phyloP scores from a whole-genome alignment of 148 eudicot genomes.

The Rheum nobile region DNA sequence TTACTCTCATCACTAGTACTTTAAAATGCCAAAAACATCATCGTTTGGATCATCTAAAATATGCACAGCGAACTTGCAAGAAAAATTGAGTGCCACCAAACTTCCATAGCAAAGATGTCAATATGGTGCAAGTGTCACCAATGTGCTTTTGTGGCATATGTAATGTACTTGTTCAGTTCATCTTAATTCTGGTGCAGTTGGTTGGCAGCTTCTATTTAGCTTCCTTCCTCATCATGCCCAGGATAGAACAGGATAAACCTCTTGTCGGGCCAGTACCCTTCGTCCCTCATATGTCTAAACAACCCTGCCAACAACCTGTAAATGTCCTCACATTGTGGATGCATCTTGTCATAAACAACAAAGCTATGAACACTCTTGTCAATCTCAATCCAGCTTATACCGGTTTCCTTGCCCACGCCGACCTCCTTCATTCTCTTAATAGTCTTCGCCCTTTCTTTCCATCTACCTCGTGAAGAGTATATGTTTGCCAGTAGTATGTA shows the following conservation, averaged over 20 bases:
- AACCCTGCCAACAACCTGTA: slow-evolving; percentile 30
- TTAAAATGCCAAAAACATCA: not conserved
- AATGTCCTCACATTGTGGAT: slow-evolving; percentile 33
- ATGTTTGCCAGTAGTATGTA: slow-evolving; percentile 69
- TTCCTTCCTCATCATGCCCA: slow-evolving; percentile 27
- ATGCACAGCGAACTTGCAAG: not conserved
- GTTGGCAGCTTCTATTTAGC: not conserved
- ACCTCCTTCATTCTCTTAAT: slow-evolving; percentile 61
- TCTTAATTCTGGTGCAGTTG: not conserved
- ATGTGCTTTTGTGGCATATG: no score
- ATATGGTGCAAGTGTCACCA: no score
- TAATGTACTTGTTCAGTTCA: not conserved
- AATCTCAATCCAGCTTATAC: slow-evolving; percentile 82
- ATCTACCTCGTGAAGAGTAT: slow-evolving; percentile 54
- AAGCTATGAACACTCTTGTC: slow-evolving; percentile 60
- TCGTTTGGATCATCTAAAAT: not conserved
- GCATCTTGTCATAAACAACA: slow-evolving; percentile 64
- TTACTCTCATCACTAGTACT: not conserved
- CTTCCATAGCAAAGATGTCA: no score
- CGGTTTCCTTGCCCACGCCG: slow-evolving; percentile 62
- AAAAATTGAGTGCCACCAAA: no score
- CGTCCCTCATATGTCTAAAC: slow-evolving; percentile 57
- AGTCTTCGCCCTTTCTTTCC: slow-evolving; percentile 66
- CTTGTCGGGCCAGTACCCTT: slow-evolving; percentile 53
- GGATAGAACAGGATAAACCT: slow-evolving; percentile 27